These are phyloP conservation scores for Colletotrichum siamense DNA, from an alignment of 2,329 filamentous ascomycete species.

Conservation along the genomic window DNA sequence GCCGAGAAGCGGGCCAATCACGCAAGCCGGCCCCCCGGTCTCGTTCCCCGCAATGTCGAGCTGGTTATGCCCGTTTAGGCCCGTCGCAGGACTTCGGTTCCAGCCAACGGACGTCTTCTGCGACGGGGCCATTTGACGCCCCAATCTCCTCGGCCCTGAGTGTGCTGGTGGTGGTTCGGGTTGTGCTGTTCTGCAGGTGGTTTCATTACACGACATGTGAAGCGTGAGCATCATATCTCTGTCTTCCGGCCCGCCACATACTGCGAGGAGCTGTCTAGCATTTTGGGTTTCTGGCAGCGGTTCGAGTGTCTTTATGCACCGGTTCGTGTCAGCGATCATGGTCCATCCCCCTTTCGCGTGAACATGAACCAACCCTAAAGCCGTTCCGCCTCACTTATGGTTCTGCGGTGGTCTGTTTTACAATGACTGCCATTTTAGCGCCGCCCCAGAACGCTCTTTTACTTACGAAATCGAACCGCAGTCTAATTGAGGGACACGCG, in stretches of 20 bases:
- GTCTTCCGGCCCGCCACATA: background rate
- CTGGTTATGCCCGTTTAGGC: background rate
- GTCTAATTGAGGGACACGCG: background rate
- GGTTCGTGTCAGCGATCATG: background rate
- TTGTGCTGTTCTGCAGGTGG: background rate
- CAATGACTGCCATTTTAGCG: background rate
- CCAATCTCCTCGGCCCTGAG: background rate
- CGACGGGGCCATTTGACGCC: background rate
- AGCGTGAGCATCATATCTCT: background rate
- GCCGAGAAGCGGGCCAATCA: conserved; percentile 11
- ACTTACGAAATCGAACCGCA: background rate
- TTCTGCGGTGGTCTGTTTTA: background rate
- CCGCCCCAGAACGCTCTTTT: background rate
- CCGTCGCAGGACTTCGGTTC: background rate
- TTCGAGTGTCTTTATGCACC: background rate
- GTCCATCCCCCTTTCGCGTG: background rate
- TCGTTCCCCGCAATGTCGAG: background rate
- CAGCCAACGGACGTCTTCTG: background rate
- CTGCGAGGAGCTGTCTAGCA: background rate
- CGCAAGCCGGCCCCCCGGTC: background rate
- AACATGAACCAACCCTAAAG: background rate
- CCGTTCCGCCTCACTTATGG: background rate
- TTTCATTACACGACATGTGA: background rate
- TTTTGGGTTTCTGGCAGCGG: background rate
- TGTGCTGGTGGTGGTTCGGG: too few relatives aligned